Conservation (phyloP, 148 eudicot species). For the Cornus controversa region DNA sequence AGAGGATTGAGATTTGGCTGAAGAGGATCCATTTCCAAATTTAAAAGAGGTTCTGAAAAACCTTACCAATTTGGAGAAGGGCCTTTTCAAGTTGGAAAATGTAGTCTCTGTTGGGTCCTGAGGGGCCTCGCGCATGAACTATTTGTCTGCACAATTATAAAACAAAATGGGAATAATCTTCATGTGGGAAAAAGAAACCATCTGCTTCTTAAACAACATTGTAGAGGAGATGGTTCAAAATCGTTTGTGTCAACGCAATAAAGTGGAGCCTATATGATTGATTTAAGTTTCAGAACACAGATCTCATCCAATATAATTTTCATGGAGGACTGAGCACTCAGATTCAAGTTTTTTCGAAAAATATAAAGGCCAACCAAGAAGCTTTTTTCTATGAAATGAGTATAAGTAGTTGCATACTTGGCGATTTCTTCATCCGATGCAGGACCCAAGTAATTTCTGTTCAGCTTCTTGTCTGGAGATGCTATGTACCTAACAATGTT, state of each 20-base stretch:
- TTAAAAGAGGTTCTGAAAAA: conserved; percentile 1
- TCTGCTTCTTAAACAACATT: neutral
- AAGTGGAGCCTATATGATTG: neutral
- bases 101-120: conserved; percentile 96
- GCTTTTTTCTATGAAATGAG: neutral
- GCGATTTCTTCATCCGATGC: conserved; percentile 79
- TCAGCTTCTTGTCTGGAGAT: conserved; percentile 65
- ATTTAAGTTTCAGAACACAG: neutral
- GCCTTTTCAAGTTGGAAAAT: conserved; percentile 89
- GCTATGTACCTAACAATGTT: conserved; percentile 64
- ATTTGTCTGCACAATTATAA: conserved; percentile 64
- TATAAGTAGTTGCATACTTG: conserved; percentile 38
- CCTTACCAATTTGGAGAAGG: conserved; percentile 62
- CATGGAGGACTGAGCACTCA: neutral
- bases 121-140: conserved; percentile 78
- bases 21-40: too few species aligned
- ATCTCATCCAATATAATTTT: neutral
- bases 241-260: neutral
- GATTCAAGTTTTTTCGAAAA: neutral
- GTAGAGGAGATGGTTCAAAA: neutral
- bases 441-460: conserved; percentile 87
- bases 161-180: neutral
- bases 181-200: neutral
- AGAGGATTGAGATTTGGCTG: too few species aligned
- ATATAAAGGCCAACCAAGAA: neutral